Evolutionary conservation across 345 rosid species (phyloP).

Genomic region (Sonneratia caseolaris): DNA sequence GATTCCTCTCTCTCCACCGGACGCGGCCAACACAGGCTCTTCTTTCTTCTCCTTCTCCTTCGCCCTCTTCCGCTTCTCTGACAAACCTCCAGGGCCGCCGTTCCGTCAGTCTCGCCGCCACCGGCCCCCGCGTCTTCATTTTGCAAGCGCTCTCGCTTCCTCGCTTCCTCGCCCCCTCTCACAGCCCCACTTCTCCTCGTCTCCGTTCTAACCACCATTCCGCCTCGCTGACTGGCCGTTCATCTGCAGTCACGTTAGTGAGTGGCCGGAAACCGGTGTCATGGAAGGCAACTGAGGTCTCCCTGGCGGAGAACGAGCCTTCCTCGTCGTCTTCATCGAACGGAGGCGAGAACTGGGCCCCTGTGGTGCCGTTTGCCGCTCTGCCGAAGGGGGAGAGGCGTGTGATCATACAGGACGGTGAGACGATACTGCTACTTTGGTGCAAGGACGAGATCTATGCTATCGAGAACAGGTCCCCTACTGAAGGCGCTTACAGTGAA

Average conservation of each 20-base stretch:
- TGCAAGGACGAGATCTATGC: slow-evolving; percentile 74
- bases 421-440: slow-evolving; percentile 79
- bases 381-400: slow-evolving; percentile 85
- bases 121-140: too few relatives aligned
- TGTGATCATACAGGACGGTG: slow-evolving; percentile 74
- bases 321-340: slow-evolving; percentile 16
- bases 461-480: slow-evolving; percentile 79
- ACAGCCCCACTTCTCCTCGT: slow-evolving; percentile 11
- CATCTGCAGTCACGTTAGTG: neutral
- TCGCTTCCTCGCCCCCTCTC: neutral
- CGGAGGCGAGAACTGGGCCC: slow-evolving; percentile 53
- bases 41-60: too few relatives aligned
- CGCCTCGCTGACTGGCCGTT: slow-evolving; percentile 13
- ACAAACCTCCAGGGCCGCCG: slow-evolving; percentile 34
- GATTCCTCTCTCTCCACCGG: slow-evolving; percentile 1
- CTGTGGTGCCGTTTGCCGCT: slow-evolving; percentile 83
- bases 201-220: slow-evolving; percentile 8
- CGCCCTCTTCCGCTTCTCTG: slow-evolving; percentile 5
- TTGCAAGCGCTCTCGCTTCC: too few relatives aligned
- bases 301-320: slow-evolving; percentile 13
- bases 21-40: too few relatives aligned
- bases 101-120: too few relatives aligned
- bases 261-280: slow-evolving; percentile 6
- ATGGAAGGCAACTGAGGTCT: slow-evolving; percentile 54
- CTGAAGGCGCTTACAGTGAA: slow-evolving; percentile 89